Evolutionary conservation across 2,329 filamentous ascomycete genomes (phyloP).

Genomic region (Ophiostoma ulmi): DNA sequence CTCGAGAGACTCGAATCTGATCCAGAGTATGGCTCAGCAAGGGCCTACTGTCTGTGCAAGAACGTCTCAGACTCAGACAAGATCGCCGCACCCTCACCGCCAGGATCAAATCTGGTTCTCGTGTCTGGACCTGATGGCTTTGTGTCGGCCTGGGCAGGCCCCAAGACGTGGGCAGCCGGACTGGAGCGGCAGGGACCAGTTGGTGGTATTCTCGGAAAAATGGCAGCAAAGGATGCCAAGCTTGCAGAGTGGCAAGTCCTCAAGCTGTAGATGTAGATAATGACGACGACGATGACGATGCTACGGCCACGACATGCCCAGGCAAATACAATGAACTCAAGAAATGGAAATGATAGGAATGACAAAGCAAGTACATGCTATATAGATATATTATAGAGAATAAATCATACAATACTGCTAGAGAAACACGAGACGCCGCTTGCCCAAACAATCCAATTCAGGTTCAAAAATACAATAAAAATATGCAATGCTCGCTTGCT

Average conservation of each 20-base stretch:
- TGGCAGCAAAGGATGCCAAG: constrained; percentile 46
- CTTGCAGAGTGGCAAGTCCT: constrained; percentile 48
- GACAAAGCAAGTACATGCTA: not conserved
- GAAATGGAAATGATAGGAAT: not conserved
- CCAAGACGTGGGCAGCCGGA: constrained; percentile 70
- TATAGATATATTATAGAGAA: not conserved
- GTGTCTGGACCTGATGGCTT: constrained; percentile 92
- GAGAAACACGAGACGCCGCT: not conserved
- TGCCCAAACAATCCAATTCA: not conserved
- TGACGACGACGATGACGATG: not conserved
- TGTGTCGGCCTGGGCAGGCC: constrained; percentile 71
- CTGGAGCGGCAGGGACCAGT: constrained; percentile 70
- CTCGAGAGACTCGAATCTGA: constrained; percentile 14
- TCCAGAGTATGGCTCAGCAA: constrained; percentile 19
- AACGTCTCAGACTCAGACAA: constrained; percentile 12
- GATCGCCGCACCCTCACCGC: constrained; percentile 34
- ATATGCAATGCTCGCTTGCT: constrained; percentile 24
- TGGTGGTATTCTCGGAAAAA: constrained; percentile 58
- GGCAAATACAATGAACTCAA: not conserved
- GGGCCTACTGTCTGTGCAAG: constrained; percentile 26
- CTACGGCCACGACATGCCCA: not conserved
- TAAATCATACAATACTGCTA: not conserved
- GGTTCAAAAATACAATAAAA: not conserved
- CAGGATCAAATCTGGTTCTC: constrained; percentile 57
- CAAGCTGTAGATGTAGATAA: constrained; percentile 40